Conservation (phyloP, 495 filamentous ascomycete genomes). For the Daldinia caldariorum region DNA sequence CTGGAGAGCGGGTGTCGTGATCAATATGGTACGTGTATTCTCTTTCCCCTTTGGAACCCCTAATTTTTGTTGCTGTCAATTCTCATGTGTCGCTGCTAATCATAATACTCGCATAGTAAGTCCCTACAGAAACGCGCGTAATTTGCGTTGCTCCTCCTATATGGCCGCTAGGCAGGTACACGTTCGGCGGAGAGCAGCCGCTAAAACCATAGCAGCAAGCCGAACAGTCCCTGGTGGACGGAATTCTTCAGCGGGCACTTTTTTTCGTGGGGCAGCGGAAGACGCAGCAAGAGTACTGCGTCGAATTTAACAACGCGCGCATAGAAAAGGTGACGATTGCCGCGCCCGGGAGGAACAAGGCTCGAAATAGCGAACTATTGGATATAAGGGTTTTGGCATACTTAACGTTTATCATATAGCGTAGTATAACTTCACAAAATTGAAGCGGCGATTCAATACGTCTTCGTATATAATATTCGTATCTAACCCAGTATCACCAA, state of each 20-base stretch:
- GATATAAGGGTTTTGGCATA: not conserved
- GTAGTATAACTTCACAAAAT: not conserved
- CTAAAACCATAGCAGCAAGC: constrained; percentile 16
- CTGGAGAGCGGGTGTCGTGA: not conserved
- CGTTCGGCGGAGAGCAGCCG: not conserved
- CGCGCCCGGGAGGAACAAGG: not conserved
- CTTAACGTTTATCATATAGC: constrained; percentile 2
- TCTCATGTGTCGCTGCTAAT: not conserved
- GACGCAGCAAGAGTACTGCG: constrained; percentile 16
- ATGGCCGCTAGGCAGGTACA: not conserved
- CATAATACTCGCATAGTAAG: not conserved
- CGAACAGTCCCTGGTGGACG: constrained; percentile 1
- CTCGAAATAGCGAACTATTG: too few species aligned
- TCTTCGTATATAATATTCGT: too few species aligned
- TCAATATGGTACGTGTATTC: constrained; percentile 18
- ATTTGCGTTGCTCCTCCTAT: not conserved
- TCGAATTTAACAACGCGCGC: constrained; percentile 5
- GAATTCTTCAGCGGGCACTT: constrained; percentile 10
- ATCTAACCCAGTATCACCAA: not conserved
- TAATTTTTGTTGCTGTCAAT: not conserved
- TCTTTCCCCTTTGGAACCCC: not conserved
- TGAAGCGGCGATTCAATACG: not conserved
- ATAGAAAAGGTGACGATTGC: constrained; percentile 13
- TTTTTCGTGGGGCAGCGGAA: constrained; percentile 16
- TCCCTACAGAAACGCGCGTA: not conserved